phyloP scores from a whole-genome alignment of 345 rosid species.

The Acer yangbiense region DNA sequence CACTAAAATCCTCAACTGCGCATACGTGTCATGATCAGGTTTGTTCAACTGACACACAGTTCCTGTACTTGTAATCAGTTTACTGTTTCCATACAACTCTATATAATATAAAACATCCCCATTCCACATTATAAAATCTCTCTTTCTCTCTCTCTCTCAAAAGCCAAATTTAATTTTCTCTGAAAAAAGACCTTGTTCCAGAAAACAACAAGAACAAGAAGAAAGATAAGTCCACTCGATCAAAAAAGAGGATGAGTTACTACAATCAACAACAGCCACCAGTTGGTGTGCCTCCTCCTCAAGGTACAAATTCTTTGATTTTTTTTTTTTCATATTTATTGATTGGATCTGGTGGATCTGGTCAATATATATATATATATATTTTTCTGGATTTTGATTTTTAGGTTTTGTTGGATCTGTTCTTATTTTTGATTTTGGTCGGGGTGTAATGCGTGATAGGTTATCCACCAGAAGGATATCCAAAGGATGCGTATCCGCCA shows the following conservation, averaged over 20 bases:
- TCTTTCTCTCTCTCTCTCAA: background rate
- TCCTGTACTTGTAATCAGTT: background rate
- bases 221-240: background rate
- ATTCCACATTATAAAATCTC: background rate
- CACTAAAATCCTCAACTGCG: background rate
- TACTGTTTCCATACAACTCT: background rate
- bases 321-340: background rate
- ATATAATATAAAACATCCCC: background rate
- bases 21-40: background rate
- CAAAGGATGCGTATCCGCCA: constrained; percentile 79
- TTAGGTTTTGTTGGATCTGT: constrained; percentile 20
- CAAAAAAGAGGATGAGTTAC: constrained; percentile 56
- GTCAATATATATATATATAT: no score
- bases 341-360: constrained; percentile 9
- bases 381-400: background rate
- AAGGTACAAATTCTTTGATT: constrained; percentile 43
- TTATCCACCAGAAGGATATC: constrained; percentile 89
- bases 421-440: background rate
- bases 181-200: background rate
- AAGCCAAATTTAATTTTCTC: background rate
- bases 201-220: background rate
- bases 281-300: constrained; percentile 92
- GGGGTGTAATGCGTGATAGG: constrained; percentile 37
- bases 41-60: background rate
- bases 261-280: constrained; percentile 87